phyloP scores from a whole-genome alignment of 1,284 basidiomycete species.

The Trichosporon sp. region DNA sequence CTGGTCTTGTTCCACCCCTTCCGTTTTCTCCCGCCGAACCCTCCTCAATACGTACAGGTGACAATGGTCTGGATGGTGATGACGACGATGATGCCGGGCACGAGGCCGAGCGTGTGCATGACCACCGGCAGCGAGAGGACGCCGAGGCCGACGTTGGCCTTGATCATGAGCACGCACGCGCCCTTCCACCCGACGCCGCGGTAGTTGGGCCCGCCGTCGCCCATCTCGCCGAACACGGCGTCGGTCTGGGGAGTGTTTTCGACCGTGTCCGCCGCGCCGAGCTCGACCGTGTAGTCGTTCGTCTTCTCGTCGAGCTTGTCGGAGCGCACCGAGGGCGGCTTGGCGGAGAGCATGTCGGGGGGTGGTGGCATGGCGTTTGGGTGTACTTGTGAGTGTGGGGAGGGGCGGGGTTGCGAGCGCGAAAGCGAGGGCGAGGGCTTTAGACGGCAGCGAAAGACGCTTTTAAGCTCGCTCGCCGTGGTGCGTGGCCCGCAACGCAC shows the following conservation, averaged over 20 bases:
- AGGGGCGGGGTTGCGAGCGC: too few species aligned
- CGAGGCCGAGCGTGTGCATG: constrained; percentile 30
- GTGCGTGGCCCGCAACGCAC: too few species aligned
- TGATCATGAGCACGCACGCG: constrained; percentile 27
- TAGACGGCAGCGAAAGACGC: too few species aligned
- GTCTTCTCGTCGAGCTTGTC: background rate
- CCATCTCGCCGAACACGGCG: background rate
- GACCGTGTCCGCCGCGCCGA: background rate
- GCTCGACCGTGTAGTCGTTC: background rate
- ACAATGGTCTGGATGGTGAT: constrained; percentile 32
- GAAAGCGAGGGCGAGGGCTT: background rate
- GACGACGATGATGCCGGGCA: constrained; percentile 37
- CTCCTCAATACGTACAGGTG: constrained; percentile 34
- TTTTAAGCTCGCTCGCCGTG: background rate
- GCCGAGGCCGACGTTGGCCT: constrained; percentile 40
- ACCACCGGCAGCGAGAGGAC: constrained; percentile 37
- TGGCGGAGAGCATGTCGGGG: background rate
- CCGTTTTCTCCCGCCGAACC: too few species aligned
- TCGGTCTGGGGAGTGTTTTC: background rate
- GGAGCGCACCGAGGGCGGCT: background rate
- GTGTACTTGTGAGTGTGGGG: background rate
- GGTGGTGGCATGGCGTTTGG: background rate
- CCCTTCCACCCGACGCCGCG: constrained; percentile 15
- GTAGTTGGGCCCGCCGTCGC: background rate
- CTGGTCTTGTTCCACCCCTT: too few species aligned